phyloP scores from a whole-genome alignment of 805 yeast genomes.

The Ogataea kodamae region DNA sequence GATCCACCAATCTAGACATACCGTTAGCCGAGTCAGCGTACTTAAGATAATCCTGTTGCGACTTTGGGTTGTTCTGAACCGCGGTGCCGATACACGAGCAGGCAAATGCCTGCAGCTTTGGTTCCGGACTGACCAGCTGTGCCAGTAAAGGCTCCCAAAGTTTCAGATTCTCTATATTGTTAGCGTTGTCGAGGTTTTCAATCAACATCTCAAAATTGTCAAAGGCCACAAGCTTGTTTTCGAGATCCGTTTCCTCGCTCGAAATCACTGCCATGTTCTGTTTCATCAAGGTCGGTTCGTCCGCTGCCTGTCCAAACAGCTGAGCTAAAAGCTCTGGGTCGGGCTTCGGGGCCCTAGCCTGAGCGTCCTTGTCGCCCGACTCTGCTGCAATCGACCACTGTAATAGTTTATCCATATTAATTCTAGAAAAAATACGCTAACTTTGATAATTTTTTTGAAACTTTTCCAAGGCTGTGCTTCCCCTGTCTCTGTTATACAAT shows the following conservation, averaged over 20 bases:
- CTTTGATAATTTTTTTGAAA: not conserved
- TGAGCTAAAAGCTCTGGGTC: constrained; percentile 79
- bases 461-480: not conserved
- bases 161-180: constrained; percentile 77
- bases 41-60: constrained; percentile 64
- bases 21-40: constrained; percentile 42
- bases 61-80: constrained; percentile 80
- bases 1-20: constrained; percentile 40
- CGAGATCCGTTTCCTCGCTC: constrained; percentile 56
- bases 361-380: constrained; percentile 67
- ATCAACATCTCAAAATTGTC: constrained; percentile 92
- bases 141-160: constrained; percentile 74
- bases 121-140: constrained; percentile 44
- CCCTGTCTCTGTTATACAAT: not conserved
- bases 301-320: constrained; percentile 71
- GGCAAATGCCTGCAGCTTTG: constrained; percentile 51
- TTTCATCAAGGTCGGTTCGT: constrained; percentile 86
- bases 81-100: constrained; percentile 85
- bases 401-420: constrained; percentile 76
- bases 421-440: constrained; percentile 7
- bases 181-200: constrained; percentile 92
- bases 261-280: constrained; percentile 62
- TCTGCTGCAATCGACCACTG: constrained; percentile 89
- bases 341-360: constrained; percentile 58
- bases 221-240: constrained; percentile 68